Evolutionary conservation across 768 basidiomycete species (phyloP), one percentile per base, ranked within the genome.

Genomic region (Suillus subluteus): DNA sequence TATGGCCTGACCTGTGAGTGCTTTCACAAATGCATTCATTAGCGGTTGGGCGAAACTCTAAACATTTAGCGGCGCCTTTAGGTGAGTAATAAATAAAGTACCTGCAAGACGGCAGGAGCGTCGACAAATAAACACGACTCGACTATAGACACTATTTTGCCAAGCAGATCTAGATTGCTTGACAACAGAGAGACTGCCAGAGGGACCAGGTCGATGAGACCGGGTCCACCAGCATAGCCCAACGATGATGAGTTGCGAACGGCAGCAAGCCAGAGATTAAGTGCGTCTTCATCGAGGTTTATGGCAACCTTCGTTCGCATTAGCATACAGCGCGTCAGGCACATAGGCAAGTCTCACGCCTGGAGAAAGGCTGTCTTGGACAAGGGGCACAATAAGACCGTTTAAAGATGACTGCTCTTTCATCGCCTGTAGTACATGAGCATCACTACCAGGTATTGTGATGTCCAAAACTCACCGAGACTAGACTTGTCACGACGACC

Each of bases 61-160:
- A 23, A 41, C 30, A 15, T 48, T 62, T 37, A 65, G 62, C 9
- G 35, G 35, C 59, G 46, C 44, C 64, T 44, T 46, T 59, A 11
- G 62, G 3, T 11, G 38, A 44, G 62, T 32, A n/a, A 37, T 15
- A 61, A 43, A 61, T 26, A 40, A 72, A 80, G 65, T 68, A 92
- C 94, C 81, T 89, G 85, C 58, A 95, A 75, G 66, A 96, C 82
- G 12, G 78, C 72, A 21, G 77, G 66, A 0, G 87, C 86, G 75
- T 93, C 91, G 21, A 93, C 81, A n/a, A 97, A 75, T 66, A 93
- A 79, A 74, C 95, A 96, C 6, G 91, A 89, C 73, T 94, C 91
- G 30, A 94, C 70, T 64, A 96, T 86, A 65, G 79, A 80, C 21
- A 86, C 86, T 35, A 89, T 83, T 63, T 83, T 88, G 16, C 91